Evolutionary conservation across 768 basidiomycete species (phyloP).

Genomic region (Gymnopilus dilepis): DNA sequence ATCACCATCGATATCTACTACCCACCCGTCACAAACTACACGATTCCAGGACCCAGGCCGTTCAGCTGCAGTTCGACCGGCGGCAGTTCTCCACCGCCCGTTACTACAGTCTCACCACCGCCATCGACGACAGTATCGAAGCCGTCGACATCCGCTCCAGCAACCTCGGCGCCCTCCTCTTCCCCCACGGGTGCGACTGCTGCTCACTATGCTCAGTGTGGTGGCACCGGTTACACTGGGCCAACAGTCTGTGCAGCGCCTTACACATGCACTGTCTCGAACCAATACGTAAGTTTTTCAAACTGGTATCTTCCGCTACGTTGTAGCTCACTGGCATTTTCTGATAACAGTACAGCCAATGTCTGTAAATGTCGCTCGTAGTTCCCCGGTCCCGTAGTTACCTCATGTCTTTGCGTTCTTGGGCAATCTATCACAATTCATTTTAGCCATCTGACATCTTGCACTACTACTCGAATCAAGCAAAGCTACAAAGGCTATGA

Average conservation of each 20-base stretch:
- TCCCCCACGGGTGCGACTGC: slow-evolving; percentile 33
- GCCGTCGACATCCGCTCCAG: not conserved
- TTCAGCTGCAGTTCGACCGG: slow-evolving; percentile 38
- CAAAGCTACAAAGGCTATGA: too few relatives aligned
- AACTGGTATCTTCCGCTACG: not conserved
- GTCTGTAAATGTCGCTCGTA: not conserved
- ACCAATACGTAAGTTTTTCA: slow-evolving; percentile 6
- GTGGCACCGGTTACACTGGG: slow-evolving; percentile 40
- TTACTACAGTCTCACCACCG: not conserved
- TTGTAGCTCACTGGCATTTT: not conserved
- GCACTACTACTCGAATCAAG: too few relatives aligned
- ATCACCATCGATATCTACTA: slow-evolving; percentile 52
- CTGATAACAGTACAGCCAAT: slow-evolving; percentile 8
- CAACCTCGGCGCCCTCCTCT: not conserved
- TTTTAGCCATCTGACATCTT: too few relatives aligned
- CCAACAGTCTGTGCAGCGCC: slow-evolving; percentile 14
- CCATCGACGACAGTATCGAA: not conserved
- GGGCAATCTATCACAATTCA: not conserved
- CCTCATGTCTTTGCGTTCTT: not conserved
- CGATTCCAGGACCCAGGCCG: slow-evolving; percentile 46
- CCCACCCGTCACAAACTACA: slow-evolving; percentile 39
- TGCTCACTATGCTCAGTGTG: slow-evolving; percentile 49
- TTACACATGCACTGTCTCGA: slow-evolving; percentile 14
- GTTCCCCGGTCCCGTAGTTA: not conserved
- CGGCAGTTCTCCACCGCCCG: slow-evolving; percentile 12